Evolutionary conservation across 495 filamentous ascomycete species (phyloP).

Genomic region (Talaromyces liani): DNA sequence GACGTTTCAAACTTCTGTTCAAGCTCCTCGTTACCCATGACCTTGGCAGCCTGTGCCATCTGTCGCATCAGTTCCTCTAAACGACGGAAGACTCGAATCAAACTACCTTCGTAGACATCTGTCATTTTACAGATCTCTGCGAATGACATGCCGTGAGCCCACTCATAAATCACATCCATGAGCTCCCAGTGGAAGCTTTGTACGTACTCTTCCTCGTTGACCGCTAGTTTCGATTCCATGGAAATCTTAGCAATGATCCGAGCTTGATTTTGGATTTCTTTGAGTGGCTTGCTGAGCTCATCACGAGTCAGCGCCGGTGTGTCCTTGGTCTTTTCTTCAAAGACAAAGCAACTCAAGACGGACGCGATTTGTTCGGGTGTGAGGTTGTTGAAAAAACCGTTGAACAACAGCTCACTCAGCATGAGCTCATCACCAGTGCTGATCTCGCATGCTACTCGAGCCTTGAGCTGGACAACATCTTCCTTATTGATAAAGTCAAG

Average conservation of each 20-base stretch:
- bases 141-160: constrained; percentile 89
- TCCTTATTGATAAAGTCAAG: constrained; percentile 90
- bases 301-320: constrained; percentile 56
- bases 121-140: constrained; percentile 99
- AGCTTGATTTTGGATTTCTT: constrained; percentile 78
- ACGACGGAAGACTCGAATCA: constrained; percentile 92
- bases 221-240: constrained; percentile 78
- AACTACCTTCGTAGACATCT: constrained; percentile 89
- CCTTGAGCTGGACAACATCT: constrained; percentile 92
- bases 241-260: constrained; percentile 85
- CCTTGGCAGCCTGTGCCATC: constrained; percentile 93
- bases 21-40: constrained; percentile 94
- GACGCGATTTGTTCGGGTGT: constrained; percentile 80
- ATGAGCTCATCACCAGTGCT: constrained; percentile 88
- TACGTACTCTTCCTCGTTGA: constrained; percentile 91
- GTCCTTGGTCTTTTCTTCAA: constrained; percentile 86
- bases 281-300: constrained; percentile 76
- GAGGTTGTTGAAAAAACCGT: constrained; percentile 95
- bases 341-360: constrained; percentile 85
- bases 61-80: constrained; percentile 94
- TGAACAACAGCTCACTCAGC: constrained; percentile 87
- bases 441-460: constrained; percentile 94
- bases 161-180: constrained; percentile 93
- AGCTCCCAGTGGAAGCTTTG: constrained; percentile 81
- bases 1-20: constrained; percentile 81